phyloP scores from a whole-genome alignment of 495 filamentous ascomycete species.

The Neurospora africana region DNA sequence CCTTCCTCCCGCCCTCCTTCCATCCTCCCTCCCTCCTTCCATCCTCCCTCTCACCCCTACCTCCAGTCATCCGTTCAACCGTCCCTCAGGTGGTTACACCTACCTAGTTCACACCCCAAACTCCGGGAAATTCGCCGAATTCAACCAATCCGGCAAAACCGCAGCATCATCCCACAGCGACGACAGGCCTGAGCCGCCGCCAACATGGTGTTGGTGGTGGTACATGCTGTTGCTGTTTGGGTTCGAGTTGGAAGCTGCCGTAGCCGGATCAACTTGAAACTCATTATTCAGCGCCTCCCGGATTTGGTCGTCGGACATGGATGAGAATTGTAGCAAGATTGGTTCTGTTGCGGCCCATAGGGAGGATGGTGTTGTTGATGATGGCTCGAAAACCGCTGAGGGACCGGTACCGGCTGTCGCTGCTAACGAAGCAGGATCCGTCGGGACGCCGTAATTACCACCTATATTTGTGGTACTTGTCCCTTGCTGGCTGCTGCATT shows the following conservation, averaged over 20 bases:
- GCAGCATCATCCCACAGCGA: conserved; percentile 40
- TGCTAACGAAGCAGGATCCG: conserved; percentile 2
- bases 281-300: conserved; percentile 49
- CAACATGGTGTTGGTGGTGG: conserved; percentile 12
- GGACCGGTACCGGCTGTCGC: neutral
- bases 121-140: conserved; percentile 41
- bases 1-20: too few relatives aligned
- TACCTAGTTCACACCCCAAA: conserved; percentile 18
- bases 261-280: conserved; percentile 34
- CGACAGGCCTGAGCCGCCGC: neutral
- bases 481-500: conserved; percentile 8
- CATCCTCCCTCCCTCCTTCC: neutral
- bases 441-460: neutral
- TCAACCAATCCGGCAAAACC: conserved; percentile 46
- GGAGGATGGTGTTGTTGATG: conserved; percentile 4
- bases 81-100: neutral
- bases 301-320: conserved; percentile 58
- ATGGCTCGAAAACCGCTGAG: neutral
- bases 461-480: neutral
- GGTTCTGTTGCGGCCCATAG: conserved; percentile 37
- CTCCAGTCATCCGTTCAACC: neutral
- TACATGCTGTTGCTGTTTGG: conserved; percentile 32
- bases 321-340: conserved; percentile 44
- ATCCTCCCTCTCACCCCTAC: neutral
- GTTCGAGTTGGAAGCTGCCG: neutral